Evolutionary conservation across 768 basidiomycete species (phyloP).

Genomic region (Plicaturopsis crispa): DNA sequence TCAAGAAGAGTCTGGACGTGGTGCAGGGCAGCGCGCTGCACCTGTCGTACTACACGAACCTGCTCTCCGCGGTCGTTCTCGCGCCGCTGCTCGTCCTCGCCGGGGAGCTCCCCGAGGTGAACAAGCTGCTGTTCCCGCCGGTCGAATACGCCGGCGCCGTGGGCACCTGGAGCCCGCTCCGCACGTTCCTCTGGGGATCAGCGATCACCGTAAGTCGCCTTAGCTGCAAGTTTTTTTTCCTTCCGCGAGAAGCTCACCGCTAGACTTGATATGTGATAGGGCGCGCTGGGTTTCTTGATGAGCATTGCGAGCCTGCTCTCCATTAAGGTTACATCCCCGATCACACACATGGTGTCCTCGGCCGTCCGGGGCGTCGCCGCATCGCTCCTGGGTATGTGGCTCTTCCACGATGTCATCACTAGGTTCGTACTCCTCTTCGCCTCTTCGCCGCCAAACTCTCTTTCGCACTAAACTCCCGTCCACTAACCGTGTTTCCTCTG

Average conservation of each 20-base stretch:
- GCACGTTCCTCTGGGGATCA: conserved; percentile 75
- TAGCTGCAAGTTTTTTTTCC: neutral
- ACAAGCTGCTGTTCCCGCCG: conserved; percentile 48
- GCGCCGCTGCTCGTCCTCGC: conserved; percentile 65
- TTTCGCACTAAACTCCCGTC: neutral
- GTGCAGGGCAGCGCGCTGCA: conserved; percentile 81
- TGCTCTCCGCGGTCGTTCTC: conserved; percentile 67
- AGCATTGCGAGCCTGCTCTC: conserved; percentile 88
- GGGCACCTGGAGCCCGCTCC: conserved; percentile 37
- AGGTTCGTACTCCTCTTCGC: conserved; percentile 36
- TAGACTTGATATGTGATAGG: conserved; percentile 33
- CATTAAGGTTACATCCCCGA: conserved; percentile 96
- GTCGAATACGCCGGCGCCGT: conserved; percentile 27
- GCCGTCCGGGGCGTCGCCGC: conserved; percentile 92
- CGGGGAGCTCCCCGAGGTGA: conserved; percentile 65
- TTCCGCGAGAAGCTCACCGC: neutral
- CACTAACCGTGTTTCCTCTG: conserved; percentile 1
- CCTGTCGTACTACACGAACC: conserved; percentile 89
- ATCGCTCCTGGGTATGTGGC: conserved; percentile 73
- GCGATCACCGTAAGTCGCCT: conserved; percentile 57
- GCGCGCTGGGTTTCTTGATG: conserved; percentile 87
- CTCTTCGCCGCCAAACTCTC: conserved; percentile 1
- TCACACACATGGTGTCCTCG: conserved; percentile 96
- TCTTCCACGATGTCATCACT: conserved; percentile 79
- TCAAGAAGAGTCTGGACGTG: conserved; percentile 76